These are phyloP conservation scores for Exophiala viscosa DNA, from an alignment of 2,329 filamentous ascomycete genomes.

Conservation along the genomic window DNA sequence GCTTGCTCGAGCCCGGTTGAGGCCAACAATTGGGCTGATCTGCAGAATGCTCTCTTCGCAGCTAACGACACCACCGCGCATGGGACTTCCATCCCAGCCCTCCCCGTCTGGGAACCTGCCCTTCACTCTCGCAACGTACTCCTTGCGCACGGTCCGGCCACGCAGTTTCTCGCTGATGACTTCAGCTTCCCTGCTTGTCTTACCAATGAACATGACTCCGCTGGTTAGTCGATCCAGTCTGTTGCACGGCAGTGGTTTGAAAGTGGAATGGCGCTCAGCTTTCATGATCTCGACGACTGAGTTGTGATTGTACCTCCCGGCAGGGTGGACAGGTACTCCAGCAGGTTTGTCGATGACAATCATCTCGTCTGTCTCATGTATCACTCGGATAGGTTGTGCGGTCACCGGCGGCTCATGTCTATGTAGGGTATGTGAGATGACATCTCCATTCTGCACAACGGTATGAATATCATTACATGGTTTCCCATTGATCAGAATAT, in stretches of 20 bases:
- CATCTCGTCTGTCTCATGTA: slow-evolving; percentile 89
- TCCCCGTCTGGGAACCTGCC: slow-evolving; percentile 79
- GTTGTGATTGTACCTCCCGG: slow-evolving; percentile 93
- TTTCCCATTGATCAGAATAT: slow-evolving; percentile 76
- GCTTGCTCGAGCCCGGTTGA: slow-evolving; percentile 90
- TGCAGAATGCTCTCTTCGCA: slow-evolving; percentile 92
- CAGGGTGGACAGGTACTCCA: slow-evolving; percentile 90
- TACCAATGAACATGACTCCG: slow-evolving; percentile 97
- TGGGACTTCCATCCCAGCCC: slow-evolving; percentile 23
- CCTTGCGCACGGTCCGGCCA: slow-evolving; percentile 80
- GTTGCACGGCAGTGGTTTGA: slow-evolving; percentile 73
- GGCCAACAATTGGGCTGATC: slow-evolving; percentile 89
- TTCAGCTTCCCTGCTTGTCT: slow-evolving; percentile 75
- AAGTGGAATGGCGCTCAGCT: slow-evolving; percentile 60
- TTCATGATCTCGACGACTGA: slow-evolving; percentile 91
- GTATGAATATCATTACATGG: slow-evolving; percentile 41
- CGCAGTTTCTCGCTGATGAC: slow-evolving; percentile 72
- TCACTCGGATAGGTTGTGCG: slow-evolving; percentile 69
- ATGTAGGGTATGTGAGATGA: slow-evolving; percentile 89
- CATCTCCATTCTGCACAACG: slow-evolving; percentile 65
- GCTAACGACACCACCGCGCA: slow-evolving; percentile 62
- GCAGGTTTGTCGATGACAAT: slow-evolving; percentile 97
- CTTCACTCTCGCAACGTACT: slow-evolving; percentile 88
- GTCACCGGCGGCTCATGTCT: slow-evolving; percentile 94
- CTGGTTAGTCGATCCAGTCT: slow-evolving; percentile 90